A percentile compares a stretch with the other conserved stretches of the same genome.
phyloP scores from a whole-genome alignment of 805 yeast genomes.

The Starmerella cellae region DNA sequence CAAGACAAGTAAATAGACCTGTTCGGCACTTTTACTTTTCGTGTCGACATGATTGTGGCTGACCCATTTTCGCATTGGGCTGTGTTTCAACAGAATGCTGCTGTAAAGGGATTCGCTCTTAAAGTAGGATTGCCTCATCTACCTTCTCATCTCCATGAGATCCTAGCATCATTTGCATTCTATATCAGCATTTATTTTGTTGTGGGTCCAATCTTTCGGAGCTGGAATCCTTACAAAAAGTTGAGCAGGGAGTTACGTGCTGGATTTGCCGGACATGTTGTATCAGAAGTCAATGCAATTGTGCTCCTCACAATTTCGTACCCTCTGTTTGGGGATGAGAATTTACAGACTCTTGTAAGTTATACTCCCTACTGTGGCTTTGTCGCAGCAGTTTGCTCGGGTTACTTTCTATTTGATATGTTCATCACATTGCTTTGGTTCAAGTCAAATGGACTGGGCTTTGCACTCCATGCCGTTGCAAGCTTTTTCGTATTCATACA shows the following conservation, averaged over 20 bases:
- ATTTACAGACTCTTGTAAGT: conserved; percentile 50
- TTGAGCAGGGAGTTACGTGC: conserved; percentile 45
- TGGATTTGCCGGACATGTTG: conserved; percentile 82
- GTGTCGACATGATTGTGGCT: background rate
- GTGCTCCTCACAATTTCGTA: conserved; percentile 44
- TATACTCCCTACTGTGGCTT: conserved; percentile 60
- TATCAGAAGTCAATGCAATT: conserved; percentile 71
- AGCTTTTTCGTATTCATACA: conserved; percentile 60
- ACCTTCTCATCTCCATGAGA: conserved; percentile 46
- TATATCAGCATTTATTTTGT: conserved; percentile 45
- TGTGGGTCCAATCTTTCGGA: conserved; percentile 37
- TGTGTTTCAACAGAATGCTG: background rate
- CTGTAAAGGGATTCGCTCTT: background rate
- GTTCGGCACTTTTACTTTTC: too few relatives aligned
- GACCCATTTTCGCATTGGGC: background rate
- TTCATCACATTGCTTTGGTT: conserved; percentile 50
- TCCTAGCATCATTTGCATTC: conserved; percentile 43
- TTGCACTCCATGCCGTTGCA: conserved; percentile 69
- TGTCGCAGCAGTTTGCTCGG: conserved; percentile 56
- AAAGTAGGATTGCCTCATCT: conserved; percentile 22
- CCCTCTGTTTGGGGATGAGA: conserved; percentile 52
- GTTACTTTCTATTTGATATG: conserved; percentile 87
- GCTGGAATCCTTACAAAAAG: conserved; percentile 40
- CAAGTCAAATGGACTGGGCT: conserved; percentile 64
- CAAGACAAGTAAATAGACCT: too few relatives aligned